Conservation (phyloP, 2,329 filamentous ascomycete species). For the Alternaria alternata region DNA sequence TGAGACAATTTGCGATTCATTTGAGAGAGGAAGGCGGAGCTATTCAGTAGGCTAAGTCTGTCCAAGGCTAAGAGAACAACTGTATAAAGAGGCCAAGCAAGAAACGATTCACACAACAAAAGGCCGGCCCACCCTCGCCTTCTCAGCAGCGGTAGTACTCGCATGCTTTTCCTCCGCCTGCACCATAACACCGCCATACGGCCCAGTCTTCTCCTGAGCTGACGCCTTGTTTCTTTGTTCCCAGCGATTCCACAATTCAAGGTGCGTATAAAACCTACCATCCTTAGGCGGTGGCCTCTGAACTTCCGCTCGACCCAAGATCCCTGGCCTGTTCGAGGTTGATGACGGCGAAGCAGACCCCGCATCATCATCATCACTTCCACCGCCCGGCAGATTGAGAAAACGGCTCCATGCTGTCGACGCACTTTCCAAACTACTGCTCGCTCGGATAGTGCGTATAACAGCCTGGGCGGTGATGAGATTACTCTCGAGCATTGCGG, state of each 20-base stretch:
- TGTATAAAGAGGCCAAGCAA: background rate
- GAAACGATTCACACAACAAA: conserved; percentile 20
- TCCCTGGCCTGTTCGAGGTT: background rate
- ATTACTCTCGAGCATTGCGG: conserved; percentile 34
- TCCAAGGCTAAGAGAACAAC: background rate
- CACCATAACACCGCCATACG: conserved; percentile 9
- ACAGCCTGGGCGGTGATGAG: conserved; percentile 38
- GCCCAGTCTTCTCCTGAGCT: background rate
- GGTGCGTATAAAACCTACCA: conserved; percentile 35
- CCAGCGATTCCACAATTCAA: conserved; percentile 38
- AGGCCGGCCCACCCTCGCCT: conserved; percentile 10
- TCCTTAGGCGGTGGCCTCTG: conserved; percentile 16
- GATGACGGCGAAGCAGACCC: background rate
- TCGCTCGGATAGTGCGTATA: conserved; percentile 48
- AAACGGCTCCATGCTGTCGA: conserved; percentile 43
- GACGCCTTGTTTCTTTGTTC: background rate
- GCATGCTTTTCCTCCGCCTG: conserved; percentile 9
- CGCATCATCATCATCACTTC: background rate
- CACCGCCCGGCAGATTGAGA: conserved; percentile 42
- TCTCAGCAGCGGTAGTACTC: conserved; percentile 1
- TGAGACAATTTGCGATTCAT: background rate
- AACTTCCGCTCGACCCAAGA: background rate
- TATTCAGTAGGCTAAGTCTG: background rate
- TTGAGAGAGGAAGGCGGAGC: background rate
- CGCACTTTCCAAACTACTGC: conserved; percentile 41